Evolutionary conservation across 805 yeast species (phyloP).

Genomic region (Priceomyces castillae): DNA sequence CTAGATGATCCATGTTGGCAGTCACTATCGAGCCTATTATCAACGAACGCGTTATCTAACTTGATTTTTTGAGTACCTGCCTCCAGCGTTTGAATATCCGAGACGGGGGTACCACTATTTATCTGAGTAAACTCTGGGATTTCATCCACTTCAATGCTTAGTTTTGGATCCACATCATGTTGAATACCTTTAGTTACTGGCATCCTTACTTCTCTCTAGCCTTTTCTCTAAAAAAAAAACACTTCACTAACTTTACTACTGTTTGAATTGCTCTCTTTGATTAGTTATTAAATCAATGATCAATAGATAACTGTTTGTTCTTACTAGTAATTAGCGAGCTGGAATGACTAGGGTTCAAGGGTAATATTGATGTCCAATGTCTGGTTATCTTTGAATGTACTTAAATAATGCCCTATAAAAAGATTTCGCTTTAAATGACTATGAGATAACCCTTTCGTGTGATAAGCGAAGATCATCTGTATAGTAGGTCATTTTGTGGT

Average conservation of each 20-base stretch:
- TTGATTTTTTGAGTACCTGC: neutral
- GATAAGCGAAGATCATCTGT: conserved; percentile 5
- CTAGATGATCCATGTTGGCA: neutral
- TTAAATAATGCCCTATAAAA: neutral
- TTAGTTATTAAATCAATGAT: no score
- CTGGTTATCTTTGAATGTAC: no score
- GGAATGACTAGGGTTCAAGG: no score
- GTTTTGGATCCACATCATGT: conserved; percentile 3
- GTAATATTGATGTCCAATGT: no score
- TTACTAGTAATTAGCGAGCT: no score
- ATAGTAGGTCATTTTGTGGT: conserved; percentile 3
- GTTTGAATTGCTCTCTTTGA: no score
- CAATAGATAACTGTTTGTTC: no score
- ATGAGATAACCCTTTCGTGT: neutral
- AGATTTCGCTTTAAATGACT: neutral
- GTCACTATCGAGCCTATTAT: neutral
- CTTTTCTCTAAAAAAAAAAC: neutral
- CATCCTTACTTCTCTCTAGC: neutral
- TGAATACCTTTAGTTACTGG: conserved; percentile 2
- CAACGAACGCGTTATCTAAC: neutral
- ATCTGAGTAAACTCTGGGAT: neutral
- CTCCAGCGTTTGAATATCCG: neutral
- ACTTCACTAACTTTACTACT: no score
- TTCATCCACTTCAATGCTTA: neutral
- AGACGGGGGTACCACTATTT: neutral